Conservation (phyloP, 2,329 filamentous ascomycete genomes). For the Sporothrix humicola region DNA sequence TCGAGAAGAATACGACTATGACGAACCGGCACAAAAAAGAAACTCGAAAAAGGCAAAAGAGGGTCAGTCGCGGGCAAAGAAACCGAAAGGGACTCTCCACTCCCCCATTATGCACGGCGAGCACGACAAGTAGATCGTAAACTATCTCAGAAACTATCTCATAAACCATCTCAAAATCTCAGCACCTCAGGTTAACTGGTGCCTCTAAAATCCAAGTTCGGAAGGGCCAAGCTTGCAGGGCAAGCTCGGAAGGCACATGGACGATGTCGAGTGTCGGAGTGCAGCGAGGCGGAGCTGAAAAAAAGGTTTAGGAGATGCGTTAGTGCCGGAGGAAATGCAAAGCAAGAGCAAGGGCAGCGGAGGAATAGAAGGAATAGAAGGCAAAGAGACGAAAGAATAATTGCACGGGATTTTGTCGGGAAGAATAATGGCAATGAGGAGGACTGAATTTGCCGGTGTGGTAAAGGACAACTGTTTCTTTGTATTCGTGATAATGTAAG, state of each 20-base stretch:
- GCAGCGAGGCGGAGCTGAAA: constrained; percentile 29
- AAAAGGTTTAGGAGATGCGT: constrained; percentile 34
- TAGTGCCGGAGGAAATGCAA: constrained; percentile 26
- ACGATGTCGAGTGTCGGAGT: no score
- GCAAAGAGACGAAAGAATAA: neutral
- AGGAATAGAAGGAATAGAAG: neutral
- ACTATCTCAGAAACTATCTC: no score
- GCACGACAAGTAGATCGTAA: constrained; percentile 2
- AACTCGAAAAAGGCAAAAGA: neutral
- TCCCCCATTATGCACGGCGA: neutral
- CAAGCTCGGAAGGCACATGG: no score
- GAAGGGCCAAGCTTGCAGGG: no score
- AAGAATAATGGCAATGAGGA: no score
- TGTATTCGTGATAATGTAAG: no score
- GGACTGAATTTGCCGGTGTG: no score
- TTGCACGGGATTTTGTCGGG: no score
- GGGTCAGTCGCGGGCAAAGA: neutral
- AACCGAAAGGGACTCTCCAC: constrained; percentile 2
- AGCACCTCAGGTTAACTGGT: no score
- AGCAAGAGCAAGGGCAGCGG: neutral
- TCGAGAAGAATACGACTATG: constrained; percentile 15
- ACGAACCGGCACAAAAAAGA: neutral
- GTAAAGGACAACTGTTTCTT: no score
- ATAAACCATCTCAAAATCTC: no score
- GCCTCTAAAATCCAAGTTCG: no score